Base-by-base conservation (phyloP, 129 eudicot genomes). In the Calendula officinalis region DNA sequence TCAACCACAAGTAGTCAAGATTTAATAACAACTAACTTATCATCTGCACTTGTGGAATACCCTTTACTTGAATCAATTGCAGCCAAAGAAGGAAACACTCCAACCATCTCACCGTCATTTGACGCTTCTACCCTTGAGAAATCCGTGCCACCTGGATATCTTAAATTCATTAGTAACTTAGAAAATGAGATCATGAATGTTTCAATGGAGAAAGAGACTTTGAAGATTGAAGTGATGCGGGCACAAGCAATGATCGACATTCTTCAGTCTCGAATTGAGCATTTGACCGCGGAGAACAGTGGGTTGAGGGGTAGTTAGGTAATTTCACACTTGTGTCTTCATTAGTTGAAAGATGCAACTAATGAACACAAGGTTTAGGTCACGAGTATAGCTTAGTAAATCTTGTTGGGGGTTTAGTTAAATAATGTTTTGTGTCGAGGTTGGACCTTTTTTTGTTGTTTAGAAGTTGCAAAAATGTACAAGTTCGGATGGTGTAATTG, bases 211-310 rank as follows among this genome's bases (percentile, higher is more conserved):
- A 68, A 83, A 64, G 96, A 84, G 78, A 75, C 83, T 1, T 55
- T 84, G 71, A 88, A 85, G 85, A 78, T 89, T 56, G 90, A 89
- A 64, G 81, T 89, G 77, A 85, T 89, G 88, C 69, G 97, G 38
- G 97, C 97, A 37, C 85, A 86, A 56, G 84, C 94, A 7, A 89
- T 89, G 86, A 89, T 89, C 77, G 83, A 81, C 75, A 60, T 78
- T 64, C 90, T 89, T 66, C 97, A 89, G 77, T 82, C 94, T 7
- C 84, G 80, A 4, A 67, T 89, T 15, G 94, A 83, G 5, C 64
- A 74, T 10, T 63, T 89, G 64, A 63, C 60, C 46, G 77, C 74
- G 56, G 90, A 83, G 46, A 85, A 89, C 12, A 81, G 78, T 34
- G 86, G 78, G 45, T 48, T 82, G 50, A 78, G 71, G 74, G 66